Base-by-base conservation (phyloP, 371 early-diverging fungal species). In the Cokeromyces recurvatus region DNA sequence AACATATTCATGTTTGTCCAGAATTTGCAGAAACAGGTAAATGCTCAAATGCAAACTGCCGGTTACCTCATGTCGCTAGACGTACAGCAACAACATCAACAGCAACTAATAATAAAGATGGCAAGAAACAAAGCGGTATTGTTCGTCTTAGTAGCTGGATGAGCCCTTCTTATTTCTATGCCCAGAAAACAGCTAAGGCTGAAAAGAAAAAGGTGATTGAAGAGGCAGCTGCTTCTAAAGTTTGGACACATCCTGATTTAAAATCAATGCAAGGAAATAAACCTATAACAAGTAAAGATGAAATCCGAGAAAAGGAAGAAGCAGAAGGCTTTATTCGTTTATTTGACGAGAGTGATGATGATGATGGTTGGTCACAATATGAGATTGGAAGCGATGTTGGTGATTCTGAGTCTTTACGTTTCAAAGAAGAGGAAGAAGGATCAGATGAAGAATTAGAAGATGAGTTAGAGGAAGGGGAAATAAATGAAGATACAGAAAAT, bases 1-100 rank as follows among this genome's bases (percentile, higher is more conserved):
- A 77, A 14, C 81, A 81, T 55, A 59, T 78, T 7, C 77, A 76
- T 59, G 73, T 81, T 2, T 81, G 81, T 32, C 81, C 81, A 1
- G 77, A 75, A 41, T 78, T 81, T 62, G 74, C 74, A 12, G 79
- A 63, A 32, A 74, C 77, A 0, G 57, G 66, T 1, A 64, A 68
- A 50, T 78, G 81, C 15, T 74, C 78, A n/a, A 77, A 78, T 46
- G 66, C 69, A 23, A 77, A 70, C 34, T 81, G 81, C 45, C 66
- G 74, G 12, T 57, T 78, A 39, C 78, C 81, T 5, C 81, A 81
- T 53, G 66, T 81, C 0, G 71, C 72, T 6, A 64, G 61, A 45
- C 66, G 67, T 5, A 55, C 46, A 29, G 38, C 38, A 15, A n/a
- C n/a, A n/a, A n/a, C n/a, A n/a, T n/a, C n/a, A n/a, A 52, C 24